Evolutionary conservation across 1,284 basidiomycete species (phyloP).

Genomic region (Schizopora paradoxa): DNA sequence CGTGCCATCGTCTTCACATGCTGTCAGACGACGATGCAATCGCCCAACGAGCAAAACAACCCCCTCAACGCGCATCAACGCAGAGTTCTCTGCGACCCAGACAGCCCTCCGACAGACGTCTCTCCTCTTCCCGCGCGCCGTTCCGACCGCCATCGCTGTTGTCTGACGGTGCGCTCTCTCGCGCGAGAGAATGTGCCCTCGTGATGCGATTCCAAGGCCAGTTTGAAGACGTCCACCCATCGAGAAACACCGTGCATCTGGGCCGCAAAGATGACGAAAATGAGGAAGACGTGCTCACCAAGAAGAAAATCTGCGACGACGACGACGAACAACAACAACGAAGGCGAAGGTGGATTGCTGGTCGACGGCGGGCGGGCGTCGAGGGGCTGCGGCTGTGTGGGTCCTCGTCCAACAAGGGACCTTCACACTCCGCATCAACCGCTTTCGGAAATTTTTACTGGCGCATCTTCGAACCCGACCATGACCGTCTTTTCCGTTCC

Average conservation of each 20-base stretch:
- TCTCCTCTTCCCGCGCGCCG: background rate
- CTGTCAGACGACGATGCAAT: background rate
- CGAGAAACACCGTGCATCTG: background rate
- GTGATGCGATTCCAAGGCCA: background rate
- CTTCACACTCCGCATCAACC: background rate
- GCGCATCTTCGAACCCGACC: too few relatives aligned
- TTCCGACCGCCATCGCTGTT: background rate
- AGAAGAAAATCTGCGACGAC: background rate
- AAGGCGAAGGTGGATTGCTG: slow-evolving; percentile 1
- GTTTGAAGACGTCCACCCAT: background rate
- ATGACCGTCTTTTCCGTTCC: too few relatives aligned
- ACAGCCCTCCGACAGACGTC: background rate
- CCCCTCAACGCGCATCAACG: background rate
- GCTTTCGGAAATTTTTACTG: background rate
- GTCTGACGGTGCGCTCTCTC: too few relatives aligned
- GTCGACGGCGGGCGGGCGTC: slow-evolving; percentile 4
- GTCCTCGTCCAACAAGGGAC: background rate
- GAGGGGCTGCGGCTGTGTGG: slow-evolving; percentile 1
- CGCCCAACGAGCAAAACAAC: background rate
- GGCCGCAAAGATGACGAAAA: background rate
- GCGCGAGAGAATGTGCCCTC: slow-evolving; percentile 1
- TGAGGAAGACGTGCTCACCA: slow-evolving; percentile 5
- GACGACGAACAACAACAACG: slow-evolving; percentile 3
- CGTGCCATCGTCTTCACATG: background rate
- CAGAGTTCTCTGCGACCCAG: background rate